phyloP scores from a whole-genome alignment of 768 basidiomycete species.

The Lentinula guzmanii region DNA sequence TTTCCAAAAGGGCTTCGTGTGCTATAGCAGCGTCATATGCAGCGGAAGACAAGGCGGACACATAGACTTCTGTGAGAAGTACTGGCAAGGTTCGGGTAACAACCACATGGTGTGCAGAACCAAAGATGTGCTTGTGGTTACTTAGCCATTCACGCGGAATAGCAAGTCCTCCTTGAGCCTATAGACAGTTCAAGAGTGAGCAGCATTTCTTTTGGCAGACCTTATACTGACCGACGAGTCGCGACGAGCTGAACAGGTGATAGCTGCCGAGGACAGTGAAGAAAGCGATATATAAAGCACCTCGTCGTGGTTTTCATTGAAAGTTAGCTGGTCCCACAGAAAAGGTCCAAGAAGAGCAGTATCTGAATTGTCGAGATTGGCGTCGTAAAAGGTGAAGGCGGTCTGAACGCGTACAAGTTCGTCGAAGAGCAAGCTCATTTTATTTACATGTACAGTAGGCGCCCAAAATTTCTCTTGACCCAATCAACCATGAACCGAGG shows the following conservation, averaged over 20 bases:
- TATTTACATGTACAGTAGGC: background rate
- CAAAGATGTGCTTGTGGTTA: conserved; percentile 29
- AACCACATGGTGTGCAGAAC: conserved; percentile 9
- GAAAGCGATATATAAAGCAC: conserved; percentile 16
- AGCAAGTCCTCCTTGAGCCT: conserved; percentile 19
- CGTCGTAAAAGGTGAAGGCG: conserved; percentile 20
- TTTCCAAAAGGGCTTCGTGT: conserved; percentile 30
- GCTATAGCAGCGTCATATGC: conserved; percentile 39
- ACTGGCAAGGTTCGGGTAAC: conserved; percentile 23
- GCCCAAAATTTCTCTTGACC: background rate
- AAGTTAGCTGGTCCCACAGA: conserved; percentile 22
- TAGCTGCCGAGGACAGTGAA: background rate
- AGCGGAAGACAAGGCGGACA: conserved; percentile 42
- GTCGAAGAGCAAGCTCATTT: conserved; percentile 33
- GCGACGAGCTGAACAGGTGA: conserved; percentile 28
- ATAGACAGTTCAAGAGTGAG: background rate
- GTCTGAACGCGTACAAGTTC: conserved; percentile 16
- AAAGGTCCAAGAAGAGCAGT: conserved; percentile 22
- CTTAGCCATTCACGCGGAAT: conserved; percentile 38
- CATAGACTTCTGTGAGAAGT: conserved; percentile 43
- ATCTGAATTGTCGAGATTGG: conserved; percentile 12
- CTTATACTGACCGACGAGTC: conserved; percentile 30
- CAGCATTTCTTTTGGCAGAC: background rate
- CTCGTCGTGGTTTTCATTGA: background rate
- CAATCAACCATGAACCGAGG: conserved; percentile 43